These are phyloP conservation scores for Orbilia quercus DNA, from an alignment of 2,329 filamentous ascomycete genomes.

Conservation along the genomic window DNA sequence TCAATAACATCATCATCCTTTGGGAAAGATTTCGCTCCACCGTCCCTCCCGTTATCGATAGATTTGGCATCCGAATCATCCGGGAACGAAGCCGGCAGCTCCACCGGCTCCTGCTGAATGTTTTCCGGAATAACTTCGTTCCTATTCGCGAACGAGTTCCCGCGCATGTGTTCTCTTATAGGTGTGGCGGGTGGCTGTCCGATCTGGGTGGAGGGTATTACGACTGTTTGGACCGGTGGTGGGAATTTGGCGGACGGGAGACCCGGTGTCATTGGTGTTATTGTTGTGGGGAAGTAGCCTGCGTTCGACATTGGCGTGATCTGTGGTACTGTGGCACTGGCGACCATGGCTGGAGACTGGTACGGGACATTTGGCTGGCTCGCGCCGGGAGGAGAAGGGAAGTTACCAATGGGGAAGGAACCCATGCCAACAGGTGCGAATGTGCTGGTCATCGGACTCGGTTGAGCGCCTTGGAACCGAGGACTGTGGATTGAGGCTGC, in stretches of 20 bases:
- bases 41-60: slow-evolving; percentile 3
- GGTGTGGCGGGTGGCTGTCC: slow-evolving; percentile 34
- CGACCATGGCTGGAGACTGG: slow-evolving; percentile 39
- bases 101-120: slow-evolving; percentile 31
- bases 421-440: slow-evolving; percentile 25
- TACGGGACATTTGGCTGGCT: slow-evolving; percentile 20
- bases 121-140: slow-evolving; percentile 18
- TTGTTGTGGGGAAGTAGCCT: slow-evolving; percentile 34
- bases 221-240: slow-evolving; percentile 47
- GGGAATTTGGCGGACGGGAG: slow-evolving; percentile 48
- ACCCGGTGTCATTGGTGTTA: slow-evolving; percentile 53
- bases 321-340: slow-evolving; percentile 31
- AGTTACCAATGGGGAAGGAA: slow-evolving; percentile 28
- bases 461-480: slow-evolving; percentile 31
- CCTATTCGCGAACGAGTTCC: slow-evolving; percentile 19
- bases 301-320: slow-evolving; percentile 35
- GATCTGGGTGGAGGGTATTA: slow-evolving; percentile 20
- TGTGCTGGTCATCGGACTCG: slow-evolving; percentile 46
- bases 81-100: slow-evolving; percentile 40
- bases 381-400: slow-evolving; percentile 33
- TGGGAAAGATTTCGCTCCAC: slow-evolving; percentile 18
- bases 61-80: slow-evolving; percentile 1
- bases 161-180: slow-evolving; percentile 35
- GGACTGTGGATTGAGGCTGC: slow-evolving; percentile 43
- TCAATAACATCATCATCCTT: slow-evolving; percentile 44